These are phyloP conservation scores for Russula compacta DNA, from an alignment of 768 basidiomycete genomes.

Conservation along the genomic window DNA sequence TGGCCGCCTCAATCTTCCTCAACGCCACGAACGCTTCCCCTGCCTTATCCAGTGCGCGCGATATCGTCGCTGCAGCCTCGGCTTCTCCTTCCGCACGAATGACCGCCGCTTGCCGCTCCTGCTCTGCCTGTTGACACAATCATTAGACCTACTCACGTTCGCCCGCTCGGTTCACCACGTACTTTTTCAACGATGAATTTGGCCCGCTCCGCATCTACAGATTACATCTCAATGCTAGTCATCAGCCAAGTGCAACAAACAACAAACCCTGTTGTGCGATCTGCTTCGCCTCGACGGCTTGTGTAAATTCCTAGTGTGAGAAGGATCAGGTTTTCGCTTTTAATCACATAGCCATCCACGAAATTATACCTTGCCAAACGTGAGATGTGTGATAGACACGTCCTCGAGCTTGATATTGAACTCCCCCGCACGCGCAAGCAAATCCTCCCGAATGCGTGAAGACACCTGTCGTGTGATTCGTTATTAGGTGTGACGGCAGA, in stretches of 20 bases:
- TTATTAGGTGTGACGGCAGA: neutral
- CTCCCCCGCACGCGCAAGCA: conserved; percentile 88
- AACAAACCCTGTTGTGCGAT: conserved; percentile 91
- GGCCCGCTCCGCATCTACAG: conserved; percentile 88
- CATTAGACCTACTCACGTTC: neutral
- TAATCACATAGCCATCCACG: neutral
- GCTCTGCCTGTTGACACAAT: conserved; percentile 64
- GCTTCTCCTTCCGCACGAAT: conserved; percentile 98
- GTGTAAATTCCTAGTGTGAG: conserved; percentile 70
- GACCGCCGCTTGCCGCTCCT: conserved; percentile 97
- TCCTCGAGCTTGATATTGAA: conserved; percentile 95
- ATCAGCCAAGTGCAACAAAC: neutral
- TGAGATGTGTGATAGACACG: conserved; percentile 90
- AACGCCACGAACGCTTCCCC: conserved; percentile 94
- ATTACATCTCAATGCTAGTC: neutral
- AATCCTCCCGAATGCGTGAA: conserved; percentile 83
- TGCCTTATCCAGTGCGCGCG: conserved; percentile 81
- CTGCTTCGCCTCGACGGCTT: conserved; percentile 99
- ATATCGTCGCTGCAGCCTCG: conserved; percentile 92
- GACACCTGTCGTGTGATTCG: conserved; percentile 50
- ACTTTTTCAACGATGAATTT: conserved; percentile 99
- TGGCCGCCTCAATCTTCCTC: conserved; percentile 94
- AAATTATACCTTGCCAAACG: conserved; percentile 67
- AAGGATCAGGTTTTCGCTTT: conserved; percentile 3
- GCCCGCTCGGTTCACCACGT: conserved; percentile 15